A percentile compares a stretch with the other conserved stretches of the same genome.
These are phyloP conservation scores for Lactarius pseudohatsudake DNA, from an alignment of 768 basidiomycete species.

Conservation along the genomic window DNA sequence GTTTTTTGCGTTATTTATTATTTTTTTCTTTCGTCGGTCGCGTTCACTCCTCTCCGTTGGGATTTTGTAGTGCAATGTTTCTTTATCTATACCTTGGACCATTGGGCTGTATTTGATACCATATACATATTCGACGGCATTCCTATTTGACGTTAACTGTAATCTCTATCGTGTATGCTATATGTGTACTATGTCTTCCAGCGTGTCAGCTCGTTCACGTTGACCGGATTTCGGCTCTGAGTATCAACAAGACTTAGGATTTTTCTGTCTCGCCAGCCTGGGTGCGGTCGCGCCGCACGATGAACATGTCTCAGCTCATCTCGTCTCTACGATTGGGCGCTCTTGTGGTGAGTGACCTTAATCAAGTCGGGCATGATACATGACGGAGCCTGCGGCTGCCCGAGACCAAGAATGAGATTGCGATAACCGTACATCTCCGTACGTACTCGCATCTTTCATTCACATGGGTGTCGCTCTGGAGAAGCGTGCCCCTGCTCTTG, in stretches of 20 bases:
- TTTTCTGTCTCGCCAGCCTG: background rate
- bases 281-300: background rate
- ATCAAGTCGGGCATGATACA: background rate
- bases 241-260: background rate
- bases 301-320: background rate
- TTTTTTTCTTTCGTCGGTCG: background rate
- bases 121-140: slow-evolving; percentile 23
- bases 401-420: background rate
- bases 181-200: slow-evolving; percentile 20
- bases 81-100: slow-evolving; percentile 26
- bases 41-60: slow-evolving; percentile 5
- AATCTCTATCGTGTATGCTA: slow-evolving; percentile 27
- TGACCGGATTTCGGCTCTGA: background rate
- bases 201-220: background rate
- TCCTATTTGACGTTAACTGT: slow-evolving; percentile 20
- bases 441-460: background rate
- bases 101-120: slow-evolving; percentile 27
- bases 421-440: slow-evolving; percentile 4
- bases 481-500: background rate
- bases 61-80: slow-evolving; percentile 22
- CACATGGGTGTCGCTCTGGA: background rate
- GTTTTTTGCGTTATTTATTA: slow-evolving; percentile 22
- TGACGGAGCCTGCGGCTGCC: background rate
- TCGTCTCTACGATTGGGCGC: background rate
- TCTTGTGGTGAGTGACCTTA: background rate